Conservation (phyloP, 495 filamentous ascomycete genomes). For the Neurospora pannonica region DNA sequence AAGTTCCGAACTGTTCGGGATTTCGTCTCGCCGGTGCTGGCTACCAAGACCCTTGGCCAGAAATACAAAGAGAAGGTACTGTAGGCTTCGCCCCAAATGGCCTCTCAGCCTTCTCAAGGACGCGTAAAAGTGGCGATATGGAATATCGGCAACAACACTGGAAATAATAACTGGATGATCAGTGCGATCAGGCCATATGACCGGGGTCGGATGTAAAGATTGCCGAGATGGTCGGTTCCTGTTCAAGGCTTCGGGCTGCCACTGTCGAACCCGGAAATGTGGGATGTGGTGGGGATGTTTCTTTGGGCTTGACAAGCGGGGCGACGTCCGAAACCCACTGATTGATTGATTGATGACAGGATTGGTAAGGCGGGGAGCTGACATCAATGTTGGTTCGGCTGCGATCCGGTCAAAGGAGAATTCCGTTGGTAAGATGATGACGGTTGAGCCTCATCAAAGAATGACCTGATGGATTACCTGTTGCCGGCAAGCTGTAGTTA, state of each 20-base stretch:
- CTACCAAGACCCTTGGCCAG: neutral
- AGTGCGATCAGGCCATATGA: conserved; percentile 19
- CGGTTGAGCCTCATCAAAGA: neutral
- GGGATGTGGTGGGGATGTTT: neutral
- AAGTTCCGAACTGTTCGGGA: neutral
- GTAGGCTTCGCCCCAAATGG: neutral
- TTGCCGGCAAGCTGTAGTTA: neutral
- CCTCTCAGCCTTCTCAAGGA: conserved; percentile 4
- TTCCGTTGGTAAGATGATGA: neutral
- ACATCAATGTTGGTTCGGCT: neutral
- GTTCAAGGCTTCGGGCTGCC: neutral
- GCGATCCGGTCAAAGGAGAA: neutral
- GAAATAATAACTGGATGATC: neutral
- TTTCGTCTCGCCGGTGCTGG: neutral
- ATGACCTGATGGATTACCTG: neutral
- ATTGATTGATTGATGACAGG: neutral
- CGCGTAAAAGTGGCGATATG: conserved; percentile 24
- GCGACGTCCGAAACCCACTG: neutral
- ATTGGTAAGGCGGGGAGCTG: neutral
- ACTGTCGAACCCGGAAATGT: neutral
- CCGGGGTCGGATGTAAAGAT: conserved; percentile 9
- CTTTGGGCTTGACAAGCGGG: neutral
- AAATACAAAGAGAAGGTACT: neutral
- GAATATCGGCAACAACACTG: neutral
- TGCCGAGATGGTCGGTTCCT: conserved; percentile 8